These are phyloP conservation scores for Podospora conica DNA, from an alignment of 495 filamentous ascomycete species.

Conservation along the genomic window DNA sequence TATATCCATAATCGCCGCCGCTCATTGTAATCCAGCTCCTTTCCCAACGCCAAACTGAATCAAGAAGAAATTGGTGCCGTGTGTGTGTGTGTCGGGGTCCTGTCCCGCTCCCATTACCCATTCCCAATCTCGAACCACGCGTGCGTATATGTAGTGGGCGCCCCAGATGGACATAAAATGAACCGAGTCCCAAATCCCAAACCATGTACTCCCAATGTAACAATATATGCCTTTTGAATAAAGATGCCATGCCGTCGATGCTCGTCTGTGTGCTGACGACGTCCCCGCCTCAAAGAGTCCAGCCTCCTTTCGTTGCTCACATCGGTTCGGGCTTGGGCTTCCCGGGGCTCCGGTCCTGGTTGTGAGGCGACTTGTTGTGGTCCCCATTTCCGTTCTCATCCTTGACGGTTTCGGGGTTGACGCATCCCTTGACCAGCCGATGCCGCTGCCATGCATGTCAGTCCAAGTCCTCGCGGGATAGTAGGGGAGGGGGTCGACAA, in stretches of 20 bases:
- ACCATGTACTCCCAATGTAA: background rate
- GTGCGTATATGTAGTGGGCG: background rate
- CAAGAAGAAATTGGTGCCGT: background rate
- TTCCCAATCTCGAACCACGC: background rate
- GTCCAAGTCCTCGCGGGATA: background rate
- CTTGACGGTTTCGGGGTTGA: background rate
- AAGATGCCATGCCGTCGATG: background rate
- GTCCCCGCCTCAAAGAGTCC: background rate
- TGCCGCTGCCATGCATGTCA: background rate
- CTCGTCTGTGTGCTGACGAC: background rate
- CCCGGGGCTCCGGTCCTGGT: background rate
- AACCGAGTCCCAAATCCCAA: background rate
- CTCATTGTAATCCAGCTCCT: conserved; percentile 61
- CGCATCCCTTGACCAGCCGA: background rate
- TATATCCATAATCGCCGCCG: conserved; percentile 55
- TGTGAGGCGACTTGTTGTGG: background rate
- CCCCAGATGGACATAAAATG: background rate
- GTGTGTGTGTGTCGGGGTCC: background rate
- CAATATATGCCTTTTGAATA: background rate
- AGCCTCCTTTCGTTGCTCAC: background rate
- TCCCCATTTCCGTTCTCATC: background rate
- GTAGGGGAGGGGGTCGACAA: conserved; percentile 4
- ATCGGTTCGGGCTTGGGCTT: background rate
- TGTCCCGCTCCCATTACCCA: background rate
- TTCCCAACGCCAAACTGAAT: background rate